Conservation (phyloP, 2,329 filamentous ascomycete species). For the Stemphylium vesicarium region DNA sequence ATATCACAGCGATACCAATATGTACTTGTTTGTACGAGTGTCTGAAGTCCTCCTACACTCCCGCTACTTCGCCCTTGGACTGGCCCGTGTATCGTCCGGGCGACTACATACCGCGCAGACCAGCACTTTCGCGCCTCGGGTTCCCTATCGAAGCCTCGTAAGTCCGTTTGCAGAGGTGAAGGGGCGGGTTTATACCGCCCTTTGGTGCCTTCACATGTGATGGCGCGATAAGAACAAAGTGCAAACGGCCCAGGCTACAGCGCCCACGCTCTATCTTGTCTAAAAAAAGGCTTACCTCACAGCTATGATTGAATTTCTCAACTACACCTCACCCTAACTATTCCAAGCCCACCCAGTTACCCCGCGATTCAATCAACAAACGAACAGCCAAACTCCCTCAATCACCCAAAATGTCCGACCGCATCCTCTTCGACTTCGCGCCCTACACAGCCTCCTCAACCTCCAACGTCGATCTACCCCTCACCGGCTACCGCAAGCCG, state of each 20-base stretch:
- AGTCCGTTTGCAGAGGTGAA: too few species aligned
- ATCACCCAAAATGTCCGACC: slow-evolving; percentile 20
- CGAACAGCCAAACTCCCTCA: not conserved
- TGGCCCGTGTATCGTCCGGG: not conserved
- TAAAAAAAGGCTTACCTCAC: too few species aligned
- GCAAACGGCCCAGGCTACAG: not conserved
- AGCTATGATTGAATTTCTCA: not conserved
- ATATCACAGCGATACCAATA: slow-evolving; percentile 24
- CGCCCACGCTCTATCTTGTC: not conserved
- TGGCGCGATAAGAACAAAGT: too few species aligned
- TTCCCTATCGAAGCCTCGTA: not conserved
- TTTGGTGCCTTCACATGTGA: too few species aligned
- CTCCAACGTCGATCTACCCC: not conserved
- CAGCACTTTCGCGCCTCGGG: not conserved
- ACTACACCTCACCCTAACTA: not conserved
- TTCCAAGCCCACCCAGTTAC: not conserved
- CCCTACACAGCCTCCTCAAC: not conserved
- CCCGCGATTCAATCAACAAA: not conserved
- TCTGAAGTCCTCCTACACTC: not conserved
- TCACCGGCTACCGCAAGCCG: slow-evolving; percentile 11
- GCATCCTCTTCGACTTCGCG: slow-evolving; percentile 12
- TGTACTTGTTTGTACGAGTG: not conserved
- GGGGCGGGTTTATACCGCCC: too few species aligned
- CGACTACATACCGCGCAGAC: slow-evolving; percentile 2
- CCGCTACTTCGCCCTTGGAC: not conserved